Percentiles rank a stretch among this genome's conserved stretches.
These are phyloP conservation scores for Botrytis elliptica DNA, from an alignment of 2,329 filamentous ascomycete genomes.

Conservation along the genomic window DNA sequence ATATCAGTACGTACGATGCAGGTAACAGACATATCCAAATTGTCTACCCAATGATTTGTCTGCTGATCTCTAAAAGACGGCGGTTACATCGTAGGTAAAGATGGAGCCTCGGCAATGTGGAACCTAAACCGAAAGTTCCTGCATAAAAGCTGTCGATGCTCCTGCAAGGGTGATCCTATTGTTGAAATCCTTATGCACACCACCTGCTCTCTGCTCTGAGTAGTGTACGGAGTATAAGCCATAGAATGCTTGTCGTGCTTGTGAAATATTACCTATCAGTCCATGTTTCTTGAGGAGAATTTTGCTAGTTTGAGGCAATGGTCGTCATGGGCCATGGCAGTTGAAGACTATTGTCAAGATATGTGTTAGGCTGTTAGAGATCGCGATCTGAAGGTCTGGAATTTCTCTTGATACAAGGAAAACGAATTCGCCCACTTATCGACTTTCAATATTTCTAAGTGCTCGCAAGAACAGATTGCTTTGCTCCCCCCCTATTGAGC, in stretches of 20 bases:
- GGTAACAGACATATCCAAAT: neutral
- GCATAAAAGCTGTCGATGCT: slow-evolving; percentile 13
- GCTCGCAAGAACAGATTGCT: neutral
- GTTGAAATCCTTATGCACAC: slow-evolving; percentile 6
- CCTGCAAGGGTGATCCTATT: slow-evolving; percentile 11
- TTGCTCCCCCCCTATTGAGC: neutral
- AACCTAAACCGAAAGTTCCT: slow-evolving; percentile 13
- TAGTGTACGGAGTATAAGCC: neutral
- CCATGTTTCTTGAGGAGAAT: neutral
- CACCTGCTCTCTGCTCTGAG: slow-evolving; percentile 1
- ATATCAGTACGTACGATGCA: neutral
- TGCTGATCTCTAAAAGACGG: slow-evolving; percentile 13
- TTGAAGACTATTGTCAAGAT: neutral
- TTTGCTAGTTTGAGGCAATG: neutral
- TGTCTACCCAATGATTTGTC: neutral
- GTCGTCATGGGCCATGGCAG: neutral
- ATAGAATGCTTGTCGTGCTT: neutral
- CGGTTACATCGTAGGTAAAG: neutral
- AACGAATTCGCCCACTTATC: neutral
- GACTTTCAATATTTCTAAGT: neutral
- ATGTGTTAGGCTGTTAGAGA: neutral
- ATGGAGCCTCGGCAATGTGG: slow-evolving; percentile 7
- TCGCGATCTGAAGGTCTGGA: neutral
- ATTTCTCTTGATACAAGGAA: neutral
- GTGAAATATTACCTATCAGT: neutral